phyloP scores from a whole-genome alignment of 2,329 filamentous ascomycete genomes.

The Aureobasidium sp. region DNA sequence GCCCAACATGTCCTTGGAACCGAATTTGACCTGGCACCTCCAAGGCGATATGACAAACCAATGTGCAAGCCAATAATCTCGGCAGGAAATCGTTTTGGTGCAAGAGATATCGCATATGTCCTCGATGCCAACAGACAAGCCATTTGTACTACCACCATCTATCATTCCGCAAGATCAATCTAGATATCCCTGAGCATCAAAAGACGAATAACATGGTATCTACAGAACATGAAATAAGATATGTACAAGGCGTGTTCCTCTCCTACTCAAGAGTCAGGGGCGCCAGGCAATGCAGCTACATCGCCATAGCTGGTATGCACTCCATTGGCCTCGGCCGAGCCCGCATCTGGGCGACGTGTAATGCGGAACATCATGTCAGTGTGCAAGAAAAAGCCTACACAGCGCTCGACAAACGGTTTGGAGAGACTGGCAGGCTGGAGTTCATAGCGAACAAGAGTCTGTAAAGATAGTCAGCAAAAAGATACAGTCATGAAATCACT shows the following conservation, averaged over 20 bases:
- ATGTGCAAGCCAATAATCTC: no score
- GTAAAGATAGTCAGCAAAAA: not conserved
- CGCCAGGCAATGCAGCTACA: slow-evolving; percentile 23
- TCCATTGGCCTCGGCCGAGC: not conserved
- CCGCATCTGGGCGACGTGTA: slow-evolving; percentile 24
- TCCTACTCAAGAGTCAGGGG: slow-evolving; percentile 18
- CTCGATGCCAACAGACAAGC: no score
- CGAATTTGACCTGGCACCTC: no score
- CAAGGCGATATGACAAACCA: no score
- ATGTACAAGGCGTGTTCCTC: not conserved
- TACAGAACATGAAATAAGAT: not conserved
- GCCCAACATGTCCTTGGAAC: no score
- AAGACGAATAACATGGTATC: not conserved
- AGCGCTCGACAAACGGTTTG: slow-evolving; percentile 32
- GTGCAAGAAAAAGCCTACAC: slow-evolving; percentile 33
- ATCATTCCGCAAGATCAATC: not conserved
- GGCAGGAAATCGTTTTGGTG: no score
- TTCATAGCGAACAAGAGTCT: slow-evolving; percentile 32
- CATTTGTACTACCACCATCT: not conserved
- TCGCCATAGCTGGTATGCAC: slow-evolving; percentile 15
- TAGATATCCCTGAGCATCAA: not conserved
- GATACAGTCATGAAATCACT: not conserved
- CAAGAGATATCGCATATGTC: no score
- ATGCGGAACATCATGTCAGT: slow-evolving; percentile 33
- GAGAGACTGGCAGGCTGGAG: slow-evolving; percentile 32